phyloP scores from a whole-genome alignment of 192 early-diverging fungal species.

The Linnemannia schmuckeri region DNA sequence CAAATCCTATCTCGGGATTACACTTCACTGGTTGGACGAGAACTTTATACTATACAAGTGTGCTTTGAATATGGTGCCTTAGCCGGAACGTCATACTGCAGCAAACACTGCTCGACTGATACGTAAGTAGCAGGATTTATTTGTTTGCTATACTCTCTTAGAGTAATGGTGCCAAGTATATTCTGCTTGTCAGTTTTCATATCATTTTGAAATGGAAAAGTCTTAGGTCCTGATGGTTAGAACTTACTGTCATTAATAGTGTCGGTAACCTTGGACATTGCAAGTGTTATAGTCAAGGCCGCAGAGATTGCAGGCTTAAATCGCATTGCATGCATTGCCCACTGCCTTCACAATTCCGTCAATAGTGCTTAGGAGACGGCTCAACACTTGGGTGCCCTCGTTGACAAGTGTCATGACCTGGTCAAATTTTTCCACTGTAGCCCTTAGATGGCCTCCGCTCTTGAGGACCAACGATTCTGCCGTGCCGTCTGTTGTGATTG shows the following conservation, averaged over 20 bases:
- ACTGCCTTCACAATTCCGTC: slow-evolving; percentile 27
- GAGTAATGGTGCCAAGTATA: neutral
- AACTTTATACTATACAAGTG: slow-evolving; percentile 11
- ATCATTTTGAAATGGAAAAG: neutral
- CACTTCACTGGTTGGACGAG: slow-evolving; percentile 18
- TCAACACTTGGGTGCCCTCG: neutral
- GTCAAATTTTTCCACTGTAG: slow-evolving; percentile 15
- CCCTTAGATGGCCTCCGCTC: slow-evolving; percentile 17
- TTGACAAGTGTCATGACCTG: slow-evolving; percentile 10
- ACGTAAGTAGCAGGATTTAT: neutral
- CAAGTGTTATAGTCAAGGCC: slow-evolving; percentile 21
- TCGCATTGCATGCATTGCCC: slow-evolving; percentile 15
- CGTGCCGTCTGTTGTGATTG: neutral
- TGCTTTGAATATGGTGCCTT: slow-evolving; percentile 11
- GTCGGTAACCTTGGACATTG: slow-evolving; percentile 10
- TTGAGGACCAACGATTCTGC: neutral
- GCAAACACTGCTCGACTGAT: neutral
- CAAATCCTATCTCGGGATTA: slow-evolving; percentile 11
- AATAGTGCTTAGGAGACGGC: neutral
- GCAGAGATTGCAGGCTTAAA: neutral
- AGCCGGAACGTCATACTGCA: slow-evolving; percentile 26
- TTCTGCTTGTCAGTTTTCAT: neutral
- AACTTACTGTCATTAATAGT: neutral
- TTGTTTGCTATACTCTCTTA: neutral
- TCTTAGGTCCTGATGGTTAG: neutral